Percentiles rank a stretch among this genome's conserved stretches.
Evolutionary conservation across 257 asterid genomes (phyloP).

Genomic region (Nicotiana benthamiana): DNA sequence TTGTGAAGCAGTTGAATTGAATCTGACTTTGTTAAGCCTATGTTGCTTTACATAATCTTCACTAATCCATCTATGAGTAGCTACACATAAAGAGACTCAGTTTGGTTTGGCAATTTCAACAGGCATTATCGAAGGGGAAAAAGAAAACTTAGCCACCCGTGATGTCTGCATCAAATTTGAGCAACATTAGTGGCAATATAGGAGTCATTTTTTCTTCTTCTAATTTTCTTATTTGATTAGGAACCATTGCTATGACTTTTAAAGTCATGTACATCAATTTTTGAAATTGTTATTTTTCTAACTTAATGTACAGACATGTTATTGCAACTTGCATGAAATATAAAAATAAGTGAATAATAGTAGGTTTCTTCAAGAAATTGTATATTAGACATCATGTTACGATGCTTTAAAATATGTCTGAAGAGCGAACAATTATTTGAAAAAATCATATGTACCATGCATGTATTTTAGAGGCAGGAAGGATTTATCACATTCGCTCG

Average conservation of each 20-base stretch:
- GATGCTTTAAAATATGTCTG: no score
- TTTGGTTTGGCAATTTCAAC: not conserved
- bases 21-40: not conserved
- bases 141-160: not conserved
- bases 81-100: not conserved
- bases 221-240: not conserved
- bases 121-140: not conserved
- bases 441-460: no score
- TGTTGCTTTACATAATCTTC: not conserved
- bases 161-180: not conserved
- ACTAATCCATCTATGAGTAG: not conserved
- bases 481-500: no score
- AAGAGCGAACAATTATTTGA: no score
- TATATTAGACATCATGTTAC: no score
- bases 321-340: not conserved
- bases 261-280: not conserved
- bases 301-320: no score
- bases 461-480: no score
- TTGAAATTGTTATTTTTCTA: no score
- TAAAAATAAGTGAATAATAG: not conserved
- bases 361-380: no score
- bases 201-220: not conserved
- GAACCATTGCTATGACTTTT: not conserved
- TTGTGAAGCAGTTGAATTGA: not conserved
- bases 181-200: not conserved